A percentile compares a stretch with the other conserved stretches of the same genome.
These are phyloP conservation scores for Akanthomyces lecanii DNA, from an alignment of 2,329 filamentous ascomycete species.

Conservation along the genomic window DNA sequence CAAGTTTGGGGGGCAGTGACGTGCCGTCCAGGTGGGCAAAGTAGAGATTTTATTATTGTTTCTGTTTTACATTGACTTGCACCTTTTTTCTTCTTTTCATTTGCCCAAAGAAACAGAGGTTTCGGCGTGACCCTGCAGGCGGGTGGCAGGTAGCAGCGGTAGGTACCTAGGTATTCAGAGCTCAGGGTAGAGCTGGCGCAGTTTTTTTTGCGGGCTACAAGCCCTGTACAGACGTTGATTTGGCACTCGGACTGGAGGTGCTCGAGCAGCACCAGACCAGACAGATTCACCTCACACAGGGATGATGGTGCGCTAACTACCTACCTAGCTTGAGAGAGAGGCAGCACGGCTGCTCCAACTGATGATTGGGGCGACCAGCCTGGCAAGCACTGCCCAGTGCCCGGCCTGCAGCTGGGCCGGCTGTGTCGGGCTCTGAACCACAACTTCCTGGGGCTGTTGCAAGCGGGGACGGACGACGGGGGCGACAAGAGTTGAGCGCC, in stretches of 20 bases:
- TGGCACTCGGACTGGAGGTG: too few relatives aligned
- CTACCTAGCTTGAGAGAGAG: too few relatives aligned
- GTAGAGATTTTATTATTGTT: neutral
- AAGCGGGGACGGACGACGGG: neutral
- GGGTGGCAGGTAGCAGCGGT: too few relatives aligned
- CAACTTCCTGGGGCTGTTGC: neutral
- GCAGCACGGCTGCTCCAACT: too few relatives aligned
- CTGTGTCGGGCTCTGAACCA: neutral
- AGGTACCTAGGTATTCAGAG: too few relatives aligned
- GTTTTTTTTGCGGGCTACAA: neutral
- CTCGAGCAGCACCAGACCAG: too few relatives aligned
- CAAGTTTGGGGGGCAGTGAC: neutral
- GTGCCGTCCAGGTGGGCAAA: neutral
- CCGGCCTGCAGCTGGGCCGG: neutral
- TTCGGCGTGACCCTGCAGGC: neutral
- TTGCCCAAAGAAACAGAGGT: neutral
- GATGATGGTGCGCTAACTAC: neutral
- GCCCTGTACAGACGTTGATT: neutral
- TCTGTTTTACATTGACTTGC: neutral
- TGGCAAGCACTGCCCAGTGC: neutral
- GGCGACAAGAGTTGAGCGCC: neutral
- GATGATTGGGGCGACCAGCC: neutral
- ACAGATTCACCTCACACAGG: neutral
- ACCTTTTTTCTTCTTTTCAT: neutral
- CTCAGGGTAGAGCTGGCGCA: neutral